Evolutionary conservation across 352 stramenopile species (phyloP).

Genomic region (Aphanomyces euteiches): DNA sequence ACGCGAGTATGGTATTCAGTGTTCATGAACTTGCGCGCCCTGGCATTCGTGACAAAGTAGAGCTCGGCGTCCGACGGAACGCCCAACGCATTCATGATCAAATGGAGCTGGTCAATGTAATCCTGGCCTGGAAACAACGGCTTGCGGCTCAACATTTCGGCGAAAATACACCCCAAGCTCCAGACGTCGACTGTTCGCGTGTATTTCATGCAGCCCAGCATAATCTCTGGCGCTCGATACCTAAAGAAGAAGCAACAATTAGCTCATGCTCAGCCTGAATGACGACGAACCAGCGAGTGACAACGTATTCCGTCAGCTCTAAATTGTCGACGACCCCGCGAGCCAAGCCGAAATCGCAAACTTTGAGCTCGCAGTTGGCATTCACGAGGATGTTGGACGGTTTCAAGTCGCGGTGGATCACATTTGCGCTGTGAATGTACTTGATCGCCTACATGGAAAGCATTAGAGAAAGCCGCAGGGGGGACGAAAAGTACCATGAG

Average conservation of each 20-base stretch:
- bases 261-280: too few species aligned
- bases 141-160: conserved; percentile 96
- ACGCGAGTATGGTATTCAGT: conserved; percentile 66
- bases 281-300: conserved; percentile 53
- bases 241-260: conserved; percentile 29
- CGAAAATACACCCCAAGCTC: conserved; percentile 99
- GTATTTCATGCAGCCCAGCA: conserved; percentile 86
- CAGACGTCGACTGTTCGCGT: conserved; percentile 89
- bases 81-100: conserved; percentile 97
- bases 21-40: conserved; percentile 82
- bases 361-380: conserved; percentile 86
- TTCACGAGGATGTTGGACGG: conserved; percentile 97
- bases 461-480: neutral
- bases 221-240: conserved; percentile 61
- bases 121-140: conserved; percentile 95
- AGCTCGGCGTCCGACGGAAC: conserved; percentile 92
- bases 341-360: conserved; percentile 87
- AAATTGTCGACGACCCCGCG: conserved; percentile 71
- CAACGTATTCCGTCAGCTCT: conserved; percentile 78
- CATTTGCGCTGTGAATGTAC: conserved; percentile 90
- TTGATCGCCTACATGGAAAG: conserved; percentile 76
- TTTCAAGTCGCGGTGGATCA: conserved; percentile 96
- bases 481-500: conserved; percentile 31
- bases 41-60: conserved; percentile 95
- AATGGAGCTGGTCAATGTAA: conserved; percentile 93